A percentile compares a stretch with the other conserved stretches of the same genome.
phyloP scores from a whole-genome alignment of 2,329 filamentous ascomycete species.

The Xylaria sp. region DNA sequence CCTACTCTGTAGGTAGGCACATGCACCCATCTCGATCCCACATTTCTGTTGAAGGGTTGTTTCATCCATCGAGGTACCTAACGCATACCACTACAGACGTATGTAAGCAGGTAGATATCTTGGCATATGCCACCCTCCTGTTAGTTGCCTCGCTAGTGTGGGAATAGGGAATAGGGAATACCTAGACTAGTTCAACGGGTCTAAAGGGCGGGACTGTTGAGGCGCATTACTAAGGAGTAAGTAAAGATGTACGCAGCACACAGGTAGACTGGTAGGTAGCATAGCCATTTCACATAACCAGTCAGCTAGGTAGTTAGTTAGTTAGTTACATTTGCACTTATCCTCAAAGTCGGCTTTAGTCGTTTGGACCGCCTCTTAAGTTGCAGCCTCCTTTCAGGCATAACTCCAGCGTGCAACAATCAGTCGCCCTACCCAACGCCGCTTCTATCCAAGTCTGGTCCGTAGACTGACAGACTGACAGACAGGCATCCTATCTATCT shows the following conservation, averaged over 20 bases:
- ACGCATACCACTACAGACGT: no score
- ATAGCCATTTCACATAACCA: no score
- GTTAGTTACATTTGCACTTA: neutral
- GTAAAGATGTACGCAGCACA: slow-evolving; percentile 5
- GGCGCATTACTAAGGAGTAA: slow-evolving; percentile 23
- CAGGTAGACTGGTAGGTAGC: neutral
- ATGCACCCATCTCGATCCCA: neutral
- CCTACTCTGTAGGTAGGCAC: neutral
- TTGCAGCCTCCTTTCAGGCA: slow-evolving; percentile 6
- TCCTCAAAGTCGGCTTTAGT: slow-evolving; percentile 3
- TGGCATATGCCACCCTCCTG: slow-evolving; percentile 13
- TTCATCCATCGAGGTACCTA: neutral
- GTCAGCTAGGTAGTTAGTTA: neutral
- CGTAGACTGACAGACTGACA: neutral
- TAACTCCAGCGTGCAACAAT: neutral
- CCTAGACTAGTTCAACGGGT: slow-evolving; percentile 5
- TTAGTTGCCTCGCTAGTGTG: neutral
- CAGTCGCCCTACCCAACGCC: neutral
- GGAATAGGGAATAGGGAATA: neutral
- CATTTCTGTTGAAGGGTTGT: neutral
- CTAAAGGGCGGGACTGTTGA: slow-evolving; percentile 22
- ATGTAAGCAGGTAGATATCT: neutral
- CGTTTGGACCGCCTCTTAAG: slow-evolving; percentile 8
- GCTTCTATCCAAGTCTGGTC: neutral
- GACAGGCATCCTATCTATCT: neutral